These are phyloP conservation scores for Phytopythium kandeliae DNA, from an alignment of 352 stramenopile genomes.

Conservation along the genomic window DNA sequence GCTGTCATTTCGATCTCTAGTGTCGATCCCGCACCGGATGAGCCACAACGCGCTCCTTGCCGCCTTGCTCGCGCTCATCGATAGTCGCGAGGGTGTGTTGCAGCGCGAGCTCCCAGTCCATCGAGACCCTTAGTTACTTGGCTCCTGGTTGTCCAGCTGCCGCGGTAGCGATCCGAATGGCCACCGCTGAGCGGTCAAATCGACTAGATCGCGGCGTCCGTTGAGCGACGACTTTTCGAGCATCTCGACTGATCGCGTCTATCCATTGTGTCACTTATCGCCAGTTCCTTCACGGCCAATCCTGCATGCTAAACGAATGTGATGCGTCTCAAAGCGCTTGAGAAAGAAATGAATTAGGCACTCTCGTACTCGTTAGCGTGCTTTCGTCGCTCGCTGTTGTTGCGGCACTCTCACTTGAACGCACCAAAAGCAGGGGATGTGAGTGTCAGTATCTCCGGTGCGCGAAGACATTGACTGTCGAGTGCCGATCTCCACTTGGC, in stretches of 20 bases:
- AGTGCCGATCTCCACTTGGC: constrained; percentile 22
- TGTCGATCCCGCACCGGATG: constrained; percentile 14
- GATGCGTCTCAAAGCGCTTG: too few relatives aligned
- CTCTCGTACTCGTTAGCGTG: too few relatives aligned
- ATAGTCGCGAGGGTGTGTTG: constrained; percentile 1
- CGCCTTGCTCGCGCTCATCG: constrained; percentile 4
- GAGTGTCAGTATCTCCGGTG: constrained; percentile 22
- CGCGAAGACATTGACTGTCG: constrained; percentile 23
- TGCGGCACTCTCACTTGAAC: neutral
- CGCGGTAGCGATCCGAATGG: too few relatives aligned
- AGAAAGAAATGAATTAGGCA: too few relatives aligned
- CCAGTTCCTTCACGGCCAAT: too few relatives aligned
- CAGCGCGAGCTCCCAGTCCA: constrained; percentile 1
- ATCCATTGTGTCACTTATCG: too few relatives aligned
- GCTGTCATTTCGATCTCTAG: neutral
- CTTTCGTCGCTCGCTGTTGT: too few relatives aligned
- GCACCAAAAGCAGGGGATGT: neutral
- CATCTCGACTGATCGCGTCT: neutral
- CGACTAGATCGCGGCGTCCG: neutral
- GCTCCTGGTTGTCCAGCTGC: neutral
- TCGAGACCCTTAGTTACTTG: neutral
- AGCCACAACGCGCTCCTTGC: constrained; percentile 21
- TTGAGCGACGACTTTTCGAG: neutral
- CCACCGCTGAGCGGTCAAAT: neutral
- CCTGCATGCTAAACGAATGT: too few relatives aligned